Evolutionary conservation across 2,329 filamentous ascomycete genomes (phyloP).

Genomic region (Clonostachys rosea): DNA sequence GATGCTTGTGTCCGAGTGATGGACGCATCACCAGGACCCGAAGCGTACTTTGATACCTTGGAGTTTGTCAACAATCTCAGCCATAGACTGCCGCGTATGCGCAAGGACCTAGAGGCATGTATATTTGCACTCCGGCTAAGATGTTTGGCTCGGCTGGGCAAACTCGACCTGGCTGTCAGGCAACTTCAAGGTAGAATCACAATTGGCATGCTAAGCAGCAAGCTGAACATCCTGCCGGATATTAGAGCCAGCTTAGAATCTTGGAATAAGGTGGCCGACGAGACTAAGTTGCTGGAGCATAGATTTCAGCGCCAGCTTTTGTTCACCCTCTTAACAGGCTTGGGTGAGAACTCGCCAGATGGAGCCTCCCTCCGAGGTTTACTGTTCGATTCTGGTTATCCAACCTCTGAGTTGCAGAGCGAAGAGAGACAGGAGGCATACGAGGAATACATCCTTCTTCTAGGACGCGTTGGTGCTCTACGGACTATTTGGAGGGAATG

Average conservation of each 20-base stretch:
- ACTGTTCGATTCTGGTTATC: constrained; percentile 19
- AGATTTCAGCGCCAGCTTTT: not conserved
- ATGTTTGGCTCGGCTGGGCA: not conserved
- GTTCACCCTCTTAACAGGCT: not conserved
- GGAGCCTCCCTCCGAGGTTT: constrained; percentile 14
- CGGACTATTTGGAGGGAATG: constrained; percentile 3
- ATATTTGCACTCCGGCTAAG: not conserved
- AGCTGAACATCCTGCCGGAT: not conserved
- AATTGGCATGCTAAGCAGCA: not conserved
- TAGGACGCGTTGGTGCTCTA: constrained; percentile 3
- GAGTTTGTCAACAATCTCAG: constrained; percentile 3
- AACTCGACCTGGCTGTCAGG: not conserved
- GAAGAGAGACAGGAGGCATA: not conserved
- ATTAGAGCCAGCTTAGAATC: not conserved
- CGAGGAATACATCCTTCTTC: constrained; percentile 1
- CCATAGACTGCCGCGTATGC: not conserved
- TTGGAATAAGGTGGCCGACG: not conserved
- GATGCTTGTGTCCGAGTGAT: not conserved
- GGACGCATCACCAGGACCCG: not conserved
- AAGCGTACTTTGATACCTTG: not conserved
- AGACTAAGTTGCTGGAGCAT: not conserved
- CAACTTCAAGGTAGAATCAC: not conserved
- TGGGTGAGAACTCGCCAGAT: constrained; percentile 1
- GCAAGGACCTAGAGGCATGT: not conserved
- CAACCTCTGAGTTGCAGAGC: not conserved